These are phyloP conservation scores for Amauroascus verrucosus DNA, from an alignment of 2,329 filamentous ascomycete species.

Conservation along the genomic window DNA sequence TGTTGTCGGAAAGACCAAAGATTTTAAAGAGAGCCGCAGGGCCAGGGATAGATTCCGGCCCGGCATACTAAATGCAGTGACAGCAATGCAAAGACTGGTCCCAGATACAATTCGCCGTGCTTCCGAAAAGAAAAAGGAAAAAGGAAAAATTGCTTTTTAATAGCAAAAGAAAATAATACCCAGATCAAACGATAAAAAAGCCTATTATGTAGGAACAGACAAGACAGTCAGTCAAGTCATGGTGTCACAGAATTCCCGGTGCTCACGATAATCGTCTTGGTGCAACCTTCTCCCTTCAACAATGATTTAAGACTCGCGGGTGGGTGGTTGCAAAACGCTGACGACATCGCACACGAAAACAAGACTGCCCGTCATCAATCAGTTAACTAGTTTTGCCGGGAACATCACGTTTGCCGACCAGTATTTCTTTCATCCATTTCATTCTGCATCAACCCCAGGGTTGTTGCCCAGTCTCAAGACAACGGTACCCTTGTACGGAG, in stretches of 20 bases:
- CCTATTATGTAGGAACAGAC: background rate
- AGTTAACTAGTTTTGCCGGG: too few species aligned
- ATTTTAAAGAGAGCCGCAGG: background rate
- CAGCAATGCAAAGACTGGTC: too few species aligned
- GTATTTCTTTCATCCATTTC: background rate
- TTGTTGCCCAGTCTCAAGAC: background rate
- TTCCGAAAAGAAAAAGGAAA: too few species aligned
- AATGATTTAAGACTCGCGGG: background rate
- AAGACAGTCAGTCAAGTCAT: background rate
- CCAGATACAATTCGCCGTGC: too few species aligned
- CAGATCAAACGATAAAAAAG: background rate
- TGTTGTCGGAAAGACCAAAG: background rate
- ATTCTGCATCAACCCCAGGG: background rate
- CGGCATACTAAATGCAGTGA: background rate
- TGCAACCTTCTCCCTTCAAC: background rate
- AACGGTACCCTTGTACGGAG: background rate
- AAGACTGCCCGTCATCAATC: background rate
- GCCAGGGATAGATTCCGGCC: background rate
- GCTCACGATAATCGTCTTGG: conserved; percentile 3
- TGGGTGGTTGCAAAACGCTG: background rate
- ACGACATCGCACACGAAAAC: background rate
- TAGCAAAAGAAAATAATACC: background rate
- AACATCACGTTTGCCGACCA: too few species aligned
- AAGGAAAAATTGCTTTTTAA: background rate
- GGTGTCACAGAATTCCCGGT: background rate